Evolutionary conservation across 805 yeast species (phyloP).

Genomic region (Wickerhamiella kurtzmanii): DNA sequence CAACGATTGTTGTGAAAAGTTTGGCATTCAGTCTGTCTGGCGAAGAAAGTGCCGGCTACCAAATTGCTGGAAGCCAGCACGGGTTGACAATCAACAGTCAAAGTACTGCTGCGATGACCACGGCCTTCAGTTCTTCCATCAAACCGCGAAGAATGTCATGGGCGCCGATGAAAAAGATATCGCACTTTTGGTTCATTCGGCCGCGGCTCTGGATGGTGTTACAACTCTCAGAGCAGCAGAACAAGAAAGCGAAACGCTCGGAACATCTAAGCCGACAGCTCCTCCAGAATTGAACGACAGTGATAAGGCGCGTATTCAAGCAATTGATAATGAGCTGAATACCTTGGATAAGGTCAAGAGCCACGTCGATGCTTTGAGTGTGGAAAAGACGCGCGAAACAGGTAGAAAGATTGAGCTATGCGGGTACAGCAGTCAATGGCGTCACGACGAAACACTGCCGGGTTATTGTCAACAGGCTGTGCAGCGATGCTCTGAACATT

Average conservation of each 20-base stretch:
- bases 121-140: not conserved
- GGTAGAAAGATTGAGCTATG: not conserved
- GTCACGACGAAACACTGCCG: not conserved
- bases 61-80: not conserved
- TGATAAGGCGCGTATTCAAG: not conserved
- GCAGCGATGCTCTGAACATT: not conserved
- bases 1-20: not conserved
- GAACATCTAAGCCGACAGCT: not conserved
- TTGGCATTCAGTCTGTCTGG: not conserved
- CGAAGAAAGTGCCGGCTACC: not conserved
- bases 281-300: not conserved
- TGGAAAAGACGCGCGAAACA: not conserved
- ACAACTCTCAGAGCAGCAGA: not conserved
- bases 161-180: not conserved
- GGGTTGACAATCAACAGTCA: not conserved
- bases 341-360: not conserved
- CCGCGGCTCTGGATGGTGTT: not conserved
- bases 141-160: not conserved
- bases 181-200: not conserved
- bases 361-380: not conserved
- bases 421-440: not conserved
- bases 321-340: not conserved
- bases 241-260: not conserved
- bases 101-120: not conserved
- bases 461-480: not conserved